Base-by-base conservation (phyloP, 1,284 basidiomycete genomes). In the Fereydounia khargensis region DNA sequence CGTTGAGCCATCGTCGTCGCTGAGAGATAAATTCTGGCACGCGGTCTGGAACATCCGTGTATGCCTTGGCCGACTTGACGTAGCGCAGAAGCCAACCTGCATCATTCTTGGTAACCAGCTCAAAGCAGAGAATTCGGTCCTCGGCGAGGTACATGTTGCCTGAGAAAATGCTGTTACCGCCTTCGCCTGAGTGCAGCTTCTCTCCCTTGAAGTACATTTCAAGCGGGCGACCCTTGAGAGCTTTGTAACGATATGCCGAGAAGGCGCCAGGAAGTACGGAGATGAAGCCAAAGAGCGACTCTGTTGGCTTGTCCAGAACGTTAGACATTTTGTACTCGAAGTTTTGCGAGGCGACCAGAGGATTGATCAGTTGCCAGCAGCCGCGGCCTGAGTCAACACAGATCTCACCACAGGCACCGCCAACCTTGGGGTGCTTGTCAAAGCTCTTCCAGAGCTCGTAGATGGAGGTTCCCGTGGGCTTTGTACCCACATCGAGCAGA, bases 361-460 rank as follows among this genome's bases (percentile, higher is more conserved):
- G 73, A 87, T 86, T 70, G 78, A 78, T 35, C 86, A 86, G 48
- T 16, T 38, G 41, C 5, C 36, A 24, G 39, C 66, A 60, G 63
- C 82, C 88, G 76, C 84, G 86, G 31, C 89, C 90, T 77, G 91
- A 91, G 53, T 91, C 79, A 6, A 90, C 89, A 24, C 92, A 89
- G 46, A 95, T 94, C 50, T 95, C 91, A 14, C 91, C 91, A 72
- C 91, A 95, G 6, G 94, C 92, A 18, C 94, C 92, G 0, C 91
- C 92, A 21, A 95, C 89, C 59, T 92, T 91, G 16, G 86, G 87
- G 77, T 95, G 91, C 78, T 91, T 87, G 73, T 96, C 91, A 61
- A 97, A 96, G 6, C 89, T 86, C 78, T 96, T 95, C 92, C 92
- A 96, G 10, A 97, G 79, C 68, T 94, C 88, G 77, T 96, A 97